Percentiles rank a stretch among this genome's conserved stretches.
These are phyloP conservation scores for Solanum rostratum DNA, from an alignment of 257 asterid species.

Conservation along the genomic window DNA sequence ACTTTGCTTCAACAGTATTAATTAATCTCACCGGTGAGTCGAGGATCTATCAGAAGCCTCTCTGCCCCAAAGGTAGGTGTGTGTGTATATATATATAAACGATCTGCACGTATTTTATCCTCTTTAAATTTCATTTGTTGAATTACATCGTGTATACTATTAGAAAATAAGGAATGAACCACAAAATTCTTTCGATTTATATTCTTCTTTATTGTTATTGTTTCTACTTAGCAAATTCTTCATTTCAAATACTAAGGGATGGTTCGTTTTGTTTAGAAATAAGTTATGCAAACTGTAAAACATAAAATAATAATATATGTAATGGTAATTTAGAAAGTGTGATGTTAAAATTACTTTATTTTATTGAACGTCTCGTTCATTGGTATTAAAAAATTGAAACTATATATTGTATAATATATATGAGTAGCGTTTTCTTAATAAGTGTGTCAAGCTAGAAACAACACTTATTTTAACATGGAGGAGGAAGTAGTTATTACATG, in stretches of 20 bases:
- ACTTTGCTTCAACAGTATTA: neutral
- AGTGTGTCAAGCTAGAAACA: neutral
- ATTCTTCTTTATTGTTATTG: neutral
- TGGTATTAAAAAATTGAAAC: no score
- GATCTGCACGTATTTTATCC: fast-evolving
- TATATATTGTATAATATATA: no score
- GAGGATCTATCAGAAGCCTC: neutral
- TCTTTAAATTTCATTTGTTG: fast-evolving
- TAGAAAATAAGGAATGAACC: no score
- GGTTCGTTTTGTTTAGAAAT: neutral
- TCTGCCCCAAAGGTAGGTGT: neutral
- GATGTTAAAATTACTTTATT: no score
- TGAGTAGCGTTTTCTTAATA: no score
- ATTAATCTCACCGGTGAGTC: neutral
- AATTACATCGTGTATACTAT: neutral
- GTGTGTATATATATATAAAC: no score
- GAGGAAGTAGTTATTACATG: neutral
- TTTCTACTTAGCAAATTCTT: neutral
- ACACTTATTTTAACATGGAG: neutral
- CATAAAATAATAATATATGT: neutral
- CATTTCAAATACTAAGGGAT: neutral
- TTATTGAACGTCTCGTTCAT: neutral
- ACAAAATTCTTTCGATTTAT: no score
- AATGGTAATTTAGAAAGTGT: no score
- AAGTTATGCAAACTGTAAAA: neutral